Evolutionary conservation across 768 basidiomycete genomes (phyloP).

Genomic region (Leccinum broughii): DNA sequence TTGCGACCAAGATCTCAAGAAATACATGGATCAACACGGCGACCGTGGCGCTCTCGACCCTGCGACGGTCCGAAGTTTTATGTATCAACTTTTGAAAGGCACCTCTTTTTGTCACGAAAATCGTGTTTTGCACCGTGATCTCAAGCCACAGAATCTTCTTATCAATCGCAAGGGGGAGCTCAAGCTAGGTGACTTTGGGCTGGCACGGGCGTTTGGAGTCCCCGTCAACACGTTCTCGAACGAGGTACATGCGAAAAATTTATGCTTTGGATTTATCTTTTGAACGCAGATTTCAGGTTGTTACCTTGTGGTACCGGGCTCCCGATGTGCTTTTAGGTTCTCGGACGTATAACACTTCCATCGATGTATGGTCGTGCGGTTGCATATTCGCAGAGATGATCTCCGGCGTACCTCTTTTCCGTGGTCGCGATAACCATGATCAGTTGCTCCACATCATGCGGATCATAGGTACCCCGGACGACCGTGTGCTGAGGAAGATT

Average conservation of each 20-base stretch:
- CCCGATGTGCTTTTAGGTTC: slow-evolving; percentile 97
- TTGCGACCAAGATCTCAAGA: slow-evolving; percentile 97
- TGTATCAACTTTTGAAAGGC: slow-evolving; percentile 96
- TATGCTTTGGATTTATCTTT: background rate
- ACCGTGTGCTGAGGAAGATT: slow-evolving; percentile 85
- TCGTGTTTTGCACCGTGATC: slow-evolving; percentile 93
- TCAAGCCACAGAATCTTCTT: slow-evolving; percentile 97
- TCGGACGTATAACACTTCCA: slow-evolving; percentile 95
- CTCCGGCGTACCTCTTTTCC: slow-evolving; percentile 92
- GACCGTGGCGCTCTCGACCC: slow-evolving; percentile 94
- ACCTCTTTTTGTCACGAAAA: slow-evolving; percentile 99
- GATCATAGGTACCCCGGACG: slow-evolving; percentile 93
- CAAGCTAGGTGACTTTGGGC: slow-evolving; percentile 96
- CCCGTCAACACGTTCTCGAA: slow-evolving; percentile 99
- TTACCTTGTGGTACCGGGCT: slow-evolving; percentile 98
- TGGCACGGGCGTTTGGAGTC: slow-evolving; percentile 96
- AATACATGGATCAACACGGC: slow-evolving; percentile 98
- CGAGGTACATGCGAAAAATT: slow-evolving; percentile 52
- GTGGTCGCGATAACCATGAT: slow-evolving; percentile 96
- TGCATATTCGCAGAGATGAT: slow-evolving; percentile 99
- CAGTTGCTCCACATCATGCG: slow-evolving; percentile 98
- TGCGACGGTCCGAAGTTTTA: slow-evolving; percentile 88
- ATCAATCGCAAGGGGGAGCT: slow-evolving; percentile 97
- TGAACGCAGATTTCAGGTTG: slow-evolving; percentile 61
- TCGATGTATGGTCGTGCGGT: slow-evolving; percentile 98